Evolutionary conservation across 805 yeast species (phyloP).

Genomic region (Torulaspora indica): DNA sequence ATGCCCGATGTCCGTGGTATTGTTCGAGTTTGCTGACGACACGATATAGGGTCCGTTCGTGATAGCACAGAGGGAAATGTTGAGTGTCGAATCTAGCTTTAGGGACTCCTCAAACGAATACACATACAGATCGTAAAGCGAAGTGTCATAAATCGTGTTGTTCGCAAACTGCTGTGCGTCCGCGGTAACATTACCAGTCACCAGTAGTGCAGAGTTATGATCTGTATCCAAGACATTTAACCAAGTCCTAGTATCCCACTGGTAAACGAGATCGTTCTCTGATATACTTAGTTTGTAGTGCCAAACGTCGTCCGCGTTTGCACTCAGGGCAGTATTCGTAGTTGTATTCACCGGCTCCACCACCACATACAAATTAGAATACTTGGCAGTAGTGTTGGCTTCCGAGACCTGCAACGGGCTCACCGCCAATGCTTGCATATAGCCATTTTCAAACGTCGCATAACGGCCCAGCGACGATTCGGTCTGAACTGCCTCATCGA

Average conservation of each 20-base stretch:
- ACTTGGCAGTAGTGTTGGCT: conserved; percentile 17
- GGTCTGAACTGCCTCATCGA: conserved; percentile 23
- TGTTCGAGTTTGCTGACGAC: conserved; percentile 26
- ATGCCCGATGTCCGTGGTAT: conserved; percentile 3
- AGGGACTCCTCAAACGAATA: conserved; percentile 41
- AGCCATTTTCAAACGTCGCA: conserved; percentile 28
- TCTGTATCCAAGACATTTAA: conserved; percentile 64
- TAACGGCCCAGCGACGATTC: conserved; percentile 16
- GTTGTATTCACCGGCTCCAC: conserved; percentile 26
- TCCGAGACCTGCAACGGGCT: conserved; percentile 18
- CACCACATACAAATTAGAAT: conserved; percentile 27
- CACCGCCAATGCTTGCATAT: conserved; percentile 29
- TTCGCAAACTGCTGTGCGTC: conserved; percentile 17
- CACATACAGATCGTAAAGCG: conserved; percentile 41
- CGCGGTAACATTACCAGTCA: conserved; percentile 49
- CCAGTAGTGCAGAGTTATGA: conserved; percentile 58
- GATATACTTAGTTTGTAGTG: conserved; percentile 63
- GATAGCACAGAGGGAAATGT: conserved; percentile 69
- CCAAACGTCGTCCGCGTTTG: conserved; percentile 40
- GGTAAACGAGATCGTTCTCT: conserved; percentile 56
- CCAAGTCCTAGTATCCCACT: conserved; percentile 61
- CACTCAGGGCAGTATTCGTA: conserved; percentile 15
- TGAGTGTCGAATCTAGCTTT: conserved; percentile 38
- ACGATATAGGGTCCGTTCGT: conserved; percentile 44
- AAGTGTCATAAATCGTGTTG: conserved; percentile 24